Evolutionary conservation across 2,329 filamentous ascomycete species (phyloP).

Genomic region (Colletotrichum costaricense): DNA sequence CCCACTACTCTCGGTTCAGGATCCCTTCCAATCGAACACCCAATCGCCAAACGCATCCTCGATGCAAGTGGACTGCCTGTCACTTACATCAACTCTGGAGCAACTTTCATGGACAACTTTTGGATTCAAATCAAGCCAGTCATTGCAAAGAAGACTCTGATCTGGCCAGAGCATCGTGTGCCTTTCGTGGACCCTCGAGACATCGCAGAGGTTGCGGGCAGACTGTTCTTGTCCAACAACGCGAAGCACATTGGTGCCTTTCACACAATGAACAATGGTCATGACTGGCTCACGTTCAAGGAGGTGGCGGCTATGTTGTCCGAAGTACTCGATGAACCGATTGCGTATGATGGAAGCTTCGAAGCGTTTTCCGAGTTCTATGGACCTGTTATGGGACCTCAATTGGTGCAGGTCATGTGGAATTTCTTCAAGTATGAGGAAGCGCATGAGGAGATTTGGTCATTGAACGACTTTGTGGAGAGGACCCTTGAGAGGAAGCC

Average conservation of each 20-base stretch:
- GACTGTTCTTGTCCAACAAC: no score
- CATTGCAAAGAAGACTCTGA: not conserved
- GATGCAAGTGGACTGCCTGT: constrained; percentile 11
- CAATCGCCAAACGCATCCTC: not conserved
- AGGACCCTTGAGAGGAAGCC: not conserved
- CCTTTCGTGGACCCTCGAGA: constrained; percentile 9
- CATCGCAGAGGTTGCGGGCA: not conserved
- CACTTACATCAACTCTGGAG: constrained; percentile 13
- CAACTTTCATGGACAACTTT: constrained; percentile 11
- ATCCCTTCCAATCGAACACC: constrained; percentile 6
- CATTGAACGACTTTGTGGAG: constrained; percentile 5
- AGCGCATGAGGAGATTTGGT: constrained; percentile 3
- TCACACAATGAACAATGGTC: constrained; percentile 5
- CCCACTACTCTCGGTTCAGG: not conserved
- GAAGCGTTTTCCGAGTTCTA: not conserved
- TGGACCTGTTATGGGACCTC: not conserved
- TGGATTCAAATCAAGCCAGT: not conserved
- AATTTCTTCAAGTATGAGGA: constrained; percentile 13
- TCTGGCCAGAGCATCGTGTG: constrained; percentile 21
- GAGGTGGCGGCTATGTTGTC: not conserved
- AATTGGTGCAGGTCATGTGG: not conserved
- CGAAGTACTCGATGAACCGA: not conserved
- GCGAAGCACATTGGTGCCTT: constrained; percentile 12
- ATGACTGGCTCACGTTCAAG: not conserved
- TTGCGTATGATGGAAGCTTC: not conserved